A percentile compares a stretch with the other conserved stretches of the same genome.
Conservation (phyloP, 371 early-diverging fungal species). For the Mortierella sp. region DNA sequence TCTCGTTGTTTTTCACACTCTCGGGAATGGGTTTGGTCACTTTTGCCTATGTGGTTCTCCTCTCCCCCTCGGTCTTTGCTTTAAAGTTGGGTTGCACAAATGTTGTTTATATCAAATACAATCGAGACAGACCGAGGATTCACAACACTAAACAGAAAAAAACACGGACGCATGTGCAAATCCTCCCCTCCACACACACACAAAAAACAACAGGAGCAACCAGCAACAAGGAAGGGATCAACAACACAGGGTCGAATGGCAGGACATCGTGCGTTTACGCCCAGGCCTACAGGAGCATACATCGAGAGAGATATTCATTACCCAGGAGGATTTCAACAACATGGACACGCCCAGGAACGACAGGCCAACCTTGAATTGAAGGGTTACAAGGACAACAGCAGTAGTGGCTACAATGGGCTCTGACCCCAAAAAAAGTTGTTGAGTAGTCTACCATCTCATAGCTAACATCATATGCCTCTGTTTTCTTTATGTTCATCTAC, state of each 20-base stretch:
- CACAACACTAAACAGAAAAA: background rate
- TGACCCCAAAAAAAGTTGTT: background rate
- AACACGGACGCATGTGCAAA: conserved; percentile 10
- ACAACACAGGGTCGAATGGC: background rate
- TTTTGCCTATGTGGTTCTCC: too few species aligned
- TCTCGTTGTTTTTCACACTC: background rate
- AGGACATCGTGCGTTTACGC: background rate
- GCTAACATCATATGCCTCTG: background rate
- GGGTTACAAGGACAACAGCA: too few species aligned
- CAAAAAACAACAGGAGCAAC: background rate
- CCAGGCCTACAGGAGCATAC: background rate
- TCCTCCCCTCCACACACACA: background rate
- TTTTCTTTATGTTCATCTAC: background rate
- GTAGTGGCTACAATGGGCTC: background rate
- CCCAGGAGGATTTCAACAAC: background rate
- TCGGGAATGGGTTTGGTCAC: background rate
- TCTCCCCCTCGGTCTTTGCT: background rate
- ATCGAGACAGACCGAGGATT: background rate
- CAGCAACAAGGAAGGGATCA: background rate
- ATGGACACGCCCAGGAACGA: background rate
- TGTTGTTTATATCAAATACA: background rate
- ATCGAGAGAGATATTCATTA: background rate
- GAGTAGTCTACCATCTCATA: background rate
- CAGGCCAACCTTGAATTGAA: background rate
- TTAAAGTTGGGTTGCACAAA: conserved; percentile 2